These are phyloP conservation scores for Termitomyces sp. DNA, from an alignment of 768 basidiomycete genomes.

Conservation along the genomic window DNA sequence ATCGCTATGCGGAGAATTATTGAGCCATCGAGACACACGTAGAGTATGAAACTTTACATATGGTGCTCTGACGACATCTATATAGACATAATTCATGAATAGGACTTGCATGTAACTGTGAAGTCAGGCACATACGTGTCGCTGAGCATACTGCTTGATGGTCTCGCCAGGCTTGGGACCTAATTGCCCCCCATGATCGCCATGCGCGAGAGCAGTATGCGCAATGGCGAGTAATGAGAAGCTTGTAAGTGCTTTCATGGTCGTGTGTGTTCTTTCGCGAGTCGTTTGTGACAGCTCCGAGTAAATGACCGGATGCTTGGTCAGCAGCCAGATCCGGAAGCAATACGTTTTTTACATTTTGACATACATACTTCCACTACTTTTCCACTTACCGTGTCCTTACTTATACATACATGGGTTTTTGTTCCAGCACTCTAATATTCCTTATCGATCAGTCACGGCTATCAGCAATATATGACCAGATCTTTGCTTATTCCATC, in stretches of 20 bases:
- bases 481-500: too few relatives aligned
- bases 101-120: conserved; percentile 6
- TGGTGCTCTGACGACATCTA: conserved; percentile 92
- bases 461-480: too few relatives aligned
- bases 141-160: conserved; percentile 79
- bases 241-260: conserved; percentile 48
- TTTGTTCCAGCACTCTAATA: background rate
- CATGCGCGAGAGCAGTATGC: conserved; percentile 43
- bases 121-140: conserved; percentile 69
- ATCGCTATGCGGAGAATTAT: conserved; percentile 48
- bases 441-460: background rate
- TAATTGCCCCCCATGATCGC: conserved; percentile 53
- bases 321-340: conserved; percentile 7
- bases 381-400: too few relatives aligned
- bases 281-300: too few relatives aligned
- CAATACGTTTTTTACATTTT: background rate
- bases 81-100: conserved; percentile 13
- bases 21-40: conserved; percentile 1
- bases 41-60: conserved; percentile 46
- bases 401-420: background rate
- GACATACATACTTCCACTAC: too few relatives aligned
- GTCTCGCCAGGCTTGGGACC: conserved; percentile 43
- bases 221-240: conserved; percentile 38
- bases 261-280: conserved; percentile 10
- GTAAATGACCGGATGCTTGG: conserved; percentile 4